Evolutionary conservation across 2,329 filamentous ascomycete genomes (phyloP).

Genomic region (Ophiocordyceps robertsii): DNA sequence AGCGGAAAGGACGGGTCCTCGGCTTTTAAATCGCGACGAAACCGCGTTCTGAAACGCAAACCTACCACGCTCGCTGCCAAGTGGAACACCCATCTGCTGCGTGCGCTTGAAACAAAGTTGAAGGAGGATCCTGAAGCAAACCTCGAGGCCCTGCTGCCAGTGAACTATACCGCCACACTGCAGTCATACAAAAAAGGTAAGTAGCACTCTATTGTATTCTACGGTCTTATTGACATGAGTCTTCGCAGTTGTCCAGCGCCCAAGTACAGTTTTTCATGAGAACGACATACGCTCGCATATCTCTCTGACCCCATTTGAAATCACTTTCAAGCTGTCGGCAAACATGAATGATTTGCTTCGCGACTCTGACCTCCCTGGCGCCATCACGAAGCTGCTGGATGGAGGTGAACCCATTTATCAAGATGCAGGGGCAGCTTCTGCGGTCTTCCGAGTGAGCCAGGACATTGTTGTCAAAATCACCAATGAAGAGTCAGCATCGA

Average conservation of each 20-base stretch:
- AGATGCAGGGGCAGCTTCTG: background rate
- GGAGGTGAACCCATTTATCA: background rate
- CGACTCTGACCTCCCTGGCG: background rate
- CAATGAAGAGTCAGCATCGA: background rate
- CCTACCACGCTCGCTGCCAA: background rate
- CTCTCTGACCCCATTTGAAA: background rate
- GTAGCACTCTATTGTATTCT: too few relatives aligned
- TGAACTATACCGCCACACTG: too few relatives aligned
- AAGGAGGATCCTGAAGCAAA: background rate
- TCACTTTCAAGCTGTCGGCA: conserved; percentile 1
- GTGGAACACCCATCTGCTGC: background rate
- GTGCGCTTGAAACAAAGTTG: background rate
- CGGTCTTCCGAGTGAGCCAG: conserved; percentile 3
- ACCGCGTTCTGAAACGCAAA: background rate
- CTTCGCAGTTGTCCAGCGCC: too few relatives aligned
- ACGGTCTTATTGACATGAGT: too few relatives aligned
- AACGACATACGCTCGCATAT: background rate
- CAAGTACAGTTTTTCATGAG: background rate
- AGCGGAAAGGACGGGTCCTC: too few relatives aligned
- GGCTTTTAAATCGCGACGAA: too few relatives aligned
- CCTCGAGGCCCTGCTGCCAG: too few relatives aligned
- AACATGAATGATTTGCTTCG: conserved; percentile 1
- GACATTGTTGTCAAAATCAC: conserved; percentile 3
- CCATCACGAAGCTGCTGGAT: conserved; percentile 1
- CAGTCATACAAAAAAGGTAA: too few relatives aligned